A percentile compares a stretch with the other conserved stretches of the same genome.
Conservation (phyloP, 2,329 filamentous ascomycete genomes). For the Nemania sp. region DNA sequence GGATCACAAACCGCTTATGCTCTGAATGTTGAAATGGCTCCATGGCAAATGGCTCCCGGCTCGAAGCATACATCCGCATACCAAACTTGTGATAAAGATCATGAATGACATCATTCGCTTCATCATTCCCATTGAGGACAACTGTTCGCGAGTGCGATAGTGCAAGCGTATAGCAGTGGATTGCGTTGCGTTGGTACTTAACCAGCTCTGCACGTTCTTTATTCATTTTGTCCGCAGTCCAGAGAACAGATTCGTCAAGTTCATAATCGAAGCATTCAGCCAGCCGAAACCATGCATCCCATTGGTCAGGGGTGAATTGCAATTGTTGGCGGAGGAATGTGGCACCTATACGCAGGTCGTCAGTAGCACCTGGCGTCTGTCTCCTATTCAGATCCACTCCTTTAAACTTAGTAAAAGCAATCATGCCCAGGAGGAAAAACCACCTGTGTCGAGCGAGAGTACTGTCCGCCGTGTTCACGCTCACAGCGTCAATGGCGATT, state of each 20-base stretch:
- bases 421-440: constrained; percentile 90
- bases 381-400: constrained; percentile 72
- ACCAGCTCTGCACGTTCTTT: constrained; percentile 76
- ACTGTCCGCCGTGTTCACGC: constrained; percentile 70
- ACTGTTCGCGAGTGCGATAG: constrained; percentile 58
- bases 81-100: constrained; percentile 65
- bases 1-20: constrained; percentile 61
- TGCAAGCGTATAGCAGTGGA: constrained; percentile 75
- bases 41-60: constrained; percentile 66
- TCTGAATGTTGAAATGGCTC: constrained; percentile 63
- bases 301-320: constrained; percentile 78
- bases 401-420: constrained; percentile 83
- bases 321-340: constrained; percentile 81
- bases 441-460: constrained; percentile 80
- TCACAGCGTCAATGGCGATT: constrained; percentile 72
- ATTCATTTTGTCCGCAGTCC: constrained; percentile 91
- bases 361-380: constrained; percentile 76
- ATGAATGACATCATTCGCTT: constrained; percentile 53
- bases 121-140: constrained; percentile 51
- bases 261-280: constrained; percentile 88
- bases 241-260: constrained; percentile 82
- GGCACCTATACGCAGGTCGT: constrained; percentile 81
- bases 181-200: constrained; percentile 75
- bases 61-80: constrained; percentile 65
- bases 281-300: constrained; percentile 90